phyloP scores from a whole-genome alignment of 2,329 filamentous ascomycete genomes.

The Fusarium chlamydosporum region DNA sequence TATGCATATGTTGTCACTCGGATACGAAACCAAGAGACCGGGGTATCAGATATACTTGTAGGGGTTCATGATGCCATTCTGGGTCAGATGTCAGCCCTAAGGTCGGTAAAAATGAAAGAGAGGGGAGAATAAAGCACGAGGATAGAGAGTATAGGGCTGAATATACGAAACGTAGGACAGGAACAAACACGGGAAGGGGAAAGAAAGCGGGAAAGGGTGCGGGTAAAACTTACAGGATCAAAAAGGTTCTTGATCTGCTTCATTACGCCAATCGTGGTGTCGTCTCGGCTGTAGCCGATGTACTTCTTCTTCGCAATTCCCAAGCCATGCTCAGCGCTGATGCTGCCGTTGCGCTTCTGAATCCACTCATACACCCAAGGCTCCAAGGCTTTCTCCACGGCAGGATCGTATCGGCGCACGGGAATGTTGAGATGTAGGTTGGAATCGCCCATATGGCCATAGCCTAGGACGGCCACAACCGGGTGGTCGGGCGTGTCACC shows the following conservation, averaged over 20 bases:
- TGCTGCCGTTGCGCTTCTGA: conserved; percentile 86
- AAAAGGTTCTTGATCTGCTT: conserved; percentile 94
- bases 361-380: conserved; percentile 99
- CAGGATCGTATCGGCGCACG: conserved; percentile 85
- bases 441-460: conserved; percentile 97
- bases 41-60: conserved; percentile 87
- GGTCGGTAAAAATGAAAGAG: conserved; percentile 14
- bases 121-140: conserved; percentile 6
- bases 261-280: conserved; percentile 91
- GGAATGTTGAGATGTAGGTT: conserved; percentile 96
- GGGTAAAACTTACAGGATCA: conserved; percentile 80
- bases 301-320: conserved; percentile 96
- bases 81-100: conserved; percentile 49
- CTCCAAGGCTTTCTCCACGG: conserved; percentile 88
- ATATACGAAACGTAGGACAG: conserved; percentile 12
- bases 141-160: conserved; percentile 20
- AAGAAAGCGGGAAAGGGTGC: conserved; percentile 2
- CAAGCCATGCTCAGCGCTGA: conserved; percentile 95
- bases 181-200: background rate
- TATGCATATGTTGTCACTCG: conserved; percentile 35
- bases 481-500: conserved; percentile 82
- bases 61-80: conserved; percentile 99
- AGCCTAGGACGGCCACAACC: conserved; percentile 91
- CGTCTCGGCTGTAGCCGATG: conserved; percentile 91
- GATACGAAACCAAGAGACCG: conserved; percentile 19